Conservation (phyloP, 2,329 filamentous ascomycete genomes). For the Fusarium chlamydosporum region DNA sequence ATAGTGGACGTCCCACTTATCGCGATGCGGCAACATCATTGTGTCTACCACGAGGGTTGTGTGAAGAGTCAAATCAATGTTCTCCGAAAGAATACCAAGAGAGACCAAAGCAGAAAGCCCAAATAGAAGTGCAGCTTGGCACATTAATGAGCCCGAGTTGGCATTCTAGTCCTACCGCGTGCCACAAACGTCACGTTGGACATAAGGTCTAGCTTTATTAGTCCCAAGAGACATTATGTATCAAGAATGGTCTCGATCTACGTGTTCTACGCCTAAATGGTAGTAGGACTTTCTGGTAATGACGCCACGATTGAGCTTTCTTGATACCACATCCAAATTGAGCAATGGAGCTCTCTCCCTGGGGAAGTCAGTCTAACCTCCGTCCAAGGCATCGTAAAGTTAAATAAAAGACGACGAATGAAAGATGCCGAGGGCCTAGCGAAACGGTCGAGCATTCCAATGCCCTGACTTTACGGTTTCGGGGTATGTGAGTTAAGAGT, state of each 20-base stretch:
- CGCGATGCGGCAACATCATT: slow-evolving; percentile 24
- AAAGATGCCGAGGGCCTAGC: no score
- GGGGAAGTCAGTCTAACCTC: not conserved
- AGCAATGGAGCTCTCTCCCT: rapidly evolving
- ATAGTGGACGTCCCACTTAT: slow-evolving; percentile 12
- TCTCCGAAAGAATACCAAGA: not conserved
- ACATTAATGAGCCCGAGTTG: slow-evolving; percentile 1
- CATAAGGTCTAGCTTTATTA: not conserved
- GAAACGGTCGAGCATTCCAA: not conserved
- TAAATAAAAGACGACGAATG: not conserved
- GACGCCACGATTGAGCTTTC: not conserved
- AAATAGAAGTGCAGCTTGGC: not conserved
- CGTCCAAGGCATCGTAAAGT: not conserved
- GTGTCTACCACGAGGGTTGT: not conserved
- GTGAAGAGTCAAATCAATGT: not conserved
- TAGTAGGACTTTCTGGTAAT: not conserved
- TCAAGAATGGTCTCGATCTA: slow-evolving; percentile 7
- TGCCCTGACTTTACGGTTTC: not conserved
- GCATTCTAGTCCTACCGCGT: not conserved
- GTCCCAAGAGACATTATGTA: not conserved
- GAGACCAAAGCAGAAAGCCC: not conserved
- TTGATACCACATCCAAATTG: not conserved
- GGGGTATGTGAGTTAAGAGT: not conserved
- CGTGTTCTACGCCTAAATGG: not conserved
- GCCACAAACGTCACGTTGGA: not conserved